Base-by-base conservation (phyloP, 2,329 filamentous ascomycete species). In the Myriosclerotinia duriaeana region DNA sequence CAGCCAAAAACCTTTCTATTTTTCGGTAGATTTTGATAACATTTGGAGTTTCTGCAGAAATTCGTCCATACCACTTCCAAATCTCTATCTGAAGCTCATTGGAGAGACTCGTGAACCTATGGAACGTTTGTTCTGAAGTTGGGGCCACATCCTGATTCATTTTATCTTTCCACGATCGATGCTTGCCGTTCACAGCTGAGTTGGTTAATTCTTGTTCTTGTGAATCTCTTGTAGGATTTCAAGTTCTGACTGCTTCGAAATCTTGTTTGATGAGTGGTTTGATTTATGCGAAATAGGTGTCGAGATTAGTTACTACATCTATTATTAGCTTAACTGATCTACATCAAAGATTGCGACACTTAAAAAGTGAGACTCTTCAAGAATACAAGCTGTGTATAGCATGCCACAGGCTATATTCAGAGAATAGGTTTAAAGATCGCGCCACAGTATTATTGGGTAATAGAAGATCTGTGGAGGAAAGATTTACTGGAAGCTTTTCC, bases 1-100 rank as follows among this genome's bases (percentile, higher is more conserved):
- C 11, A 1, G 34, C 9, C 26, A 26, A 26, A 26, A 26, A 26
- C 26, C 5, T 55, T n/a, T 14, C 9, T 40, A 11, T 22, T 5
- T 2, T 7, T 22, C 9, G 26, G n/a, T 12, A 48, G 2, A 60
- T 22, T 9, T 22, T 36, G 30, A 60, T 60, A 11, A 60, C 7
- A 3, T 60, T 60, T 20, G 56, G 42, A 22, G 12, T 60, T 2
- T 15, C 8, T 36, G 56, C 56, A 7, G 36, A 30, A 2, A 60
- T 38, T 17, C 42, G 48, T 22, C 56, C 56, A 36, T 60, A 60
- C 56, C 56, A 60, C n/a, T 48, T 4, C 56, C 56, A 60, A 22
- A 60, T 60, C 1, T 17, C 14, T 3, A 15, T 6, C 20, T 60
- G 42, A 17, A 60, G 6, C 30, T 60, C 56, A 5, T 36, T 22